phyloP scores from a whole-genome alignment of 768 basidiomycete genomes.

The Xerocomus brunneocitrinus region DNA sequence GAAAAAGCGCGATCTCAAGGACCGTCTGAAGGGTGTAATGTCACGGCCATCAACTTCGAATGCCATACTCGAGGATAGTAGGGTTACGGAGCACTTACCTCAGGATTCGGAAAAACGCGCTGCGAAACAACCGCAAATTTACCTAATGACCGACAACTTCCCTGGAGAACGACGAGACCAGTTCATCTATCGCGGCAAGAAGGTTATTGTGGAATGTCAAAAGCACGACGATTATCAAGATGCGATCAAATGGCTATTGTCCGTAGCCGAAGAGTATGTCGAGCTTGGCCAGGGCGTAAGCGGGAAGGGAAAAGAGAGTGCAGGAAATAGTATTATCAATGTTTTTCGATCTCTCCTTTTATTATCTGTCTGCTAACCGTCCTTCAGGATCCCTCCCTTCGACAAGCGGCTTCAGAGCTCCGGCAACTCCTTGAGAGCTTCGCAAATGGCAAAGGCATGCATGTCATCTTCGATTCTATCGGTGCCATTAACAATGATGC shows the following conservation, averaged over 20 bases:
- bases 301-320: conserved; percentile 30
- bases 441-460: conserved; percentile 68
- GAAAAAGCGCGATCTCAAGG: conserved; percentile 34
- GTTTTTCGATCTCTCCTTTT: conserved; percentile 1
- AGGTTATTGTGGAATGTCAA: conserved; percentile 91
- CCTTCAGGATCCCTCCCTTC: conserved; percentile 50
- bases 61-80: conserved; percentile 27
- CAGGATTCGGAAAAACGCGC: conserved; percentile 53
- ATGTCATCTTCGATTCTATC: conserved; percentile 64
- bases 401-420: conserved; percentile 55
- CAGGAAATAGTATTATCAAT: conserved; percentile 7
- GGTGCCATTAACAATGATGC: conserved; percentile 72
- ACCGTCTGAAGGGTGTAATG: conserved; percentile 26
- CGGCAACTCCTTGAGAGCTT: conserved; percentile 88
- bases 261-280: conserved; percentile 58
- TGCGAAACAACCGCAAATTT: conserved; percentile 46
- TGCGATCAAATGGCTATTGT: conserved; percentile 69
- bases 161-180: conserved; percentile 87
- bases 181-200: conserved; percentile 91
- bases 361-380: conserved; percentile 11
- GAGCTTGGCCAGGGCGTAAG: conserved; percentile 43
- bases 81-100: conserved; percentile 54
- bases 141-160: conserved; percentile 75
- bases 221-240: conserved; percentile 88
- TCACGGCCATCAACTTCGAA: neutral